Percentiles rank a stretch among this genome's conserved stretches.
Conservation (phyloP, 257 asterid genomes). For the Primulina huaijiensis region DNA sequence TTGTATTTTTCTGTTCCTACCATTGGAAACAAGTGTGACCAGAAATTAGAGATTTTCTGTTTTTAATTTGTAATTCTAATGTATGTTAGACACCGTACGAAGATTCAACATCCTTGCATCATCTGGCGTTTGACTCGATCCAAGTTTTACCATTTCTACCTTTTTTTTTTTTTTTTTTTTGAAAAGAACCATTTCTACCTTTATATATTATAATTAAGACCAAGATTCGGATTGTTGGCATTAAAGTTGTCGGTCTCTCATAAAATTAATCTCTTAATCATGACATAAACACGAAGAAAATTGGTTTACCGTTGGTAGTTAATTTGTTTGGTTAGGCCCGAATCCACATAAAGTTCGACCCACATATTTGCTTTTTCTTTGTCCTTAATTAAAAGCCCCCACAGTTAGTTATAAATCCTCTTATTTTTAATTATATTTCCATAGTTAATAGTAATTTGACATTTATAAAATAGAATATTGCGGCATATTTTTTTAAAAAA, state of each 20-base stretch:
- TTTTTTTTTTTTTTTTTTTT: too few relatives aligned
- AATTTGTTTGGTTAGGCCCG: conserved; percentile 14
- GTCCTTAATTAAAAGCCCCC: not conserved
- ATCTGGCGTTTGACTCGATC: too few relatives aligned
- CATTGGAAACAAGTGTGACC: too few relatives aligned
- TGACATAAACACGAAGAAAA: conserved; percentile 6
- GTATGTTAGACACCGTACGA: too few relatives aligned
- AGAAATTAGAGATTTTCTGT: too few relatives aligned
- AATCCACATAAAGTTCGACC: conserved; percentile 12
- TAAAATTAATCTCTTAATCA: conserved; percentile 30
- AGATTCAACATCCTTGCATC: too few relatives aligned
- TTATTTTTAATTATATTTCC: too few relatives aligned
- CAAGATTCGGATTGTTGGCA: conserved; percentile 21
- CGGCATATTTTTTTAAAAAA: not conserved
- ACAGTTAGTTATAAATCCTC: not conserved
- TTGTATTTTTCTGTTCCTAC: too few relatives aligned
- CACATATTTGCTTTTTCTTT: conserved; percentile 3
- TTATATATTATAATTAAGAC: not conserved
- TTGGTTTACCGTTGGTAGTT: conserved; percentile 35
- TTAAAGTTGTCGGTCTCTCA: not conserved
- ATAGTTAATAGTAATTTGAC: not conserved
- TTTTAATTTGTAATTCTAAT: too few relatives aligned
- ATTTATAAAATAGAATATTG: too few relatives aligned
- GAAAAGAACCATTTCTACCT: too few relatives aligned
- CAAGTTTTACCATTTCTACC: too few relatives aligned